These are phyloP conservation scores for Trametes sanguinea DNA, from an alignment of 768 basidiomycete species.

Conservation along the genomic window DNA sequence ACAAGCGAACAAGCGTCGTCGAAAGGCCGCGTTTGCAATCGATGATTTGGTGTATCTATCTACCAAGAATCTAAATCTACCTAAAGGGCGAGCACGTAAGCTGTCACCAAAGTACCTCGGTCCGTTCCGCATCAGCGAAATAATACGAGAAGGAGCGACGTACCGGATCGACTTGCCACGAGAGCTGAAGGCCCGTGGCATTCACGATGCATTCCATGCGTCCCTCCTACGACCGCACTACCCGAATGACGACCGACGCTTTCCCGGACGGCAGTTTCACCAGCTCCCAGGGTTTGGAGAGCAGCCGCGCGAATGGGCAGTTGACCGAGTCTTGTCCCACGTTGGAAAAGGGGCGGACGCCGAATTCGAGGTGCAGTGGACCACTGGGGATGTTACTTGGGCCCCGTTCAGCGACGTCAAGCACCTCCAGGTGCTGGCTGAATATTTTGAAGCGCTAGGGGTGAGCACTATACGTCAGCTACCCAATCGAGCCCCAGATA, in stretches of 20 bases:
- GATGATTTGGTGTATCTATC: too few species aligned
- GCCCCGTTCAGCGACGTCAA: constrained; percentile 1
- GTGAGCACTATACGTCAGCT: not conserved
- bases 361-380: constrained; percentile 19
- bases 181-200: constrained; percentile 27
- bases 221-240: constrained; percentile 32
- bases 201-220: constrained; percentile 40
- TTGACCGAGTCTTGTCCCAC: constrained; percentile 37
- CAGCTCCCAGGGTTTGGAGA: constrained; percentile 39
- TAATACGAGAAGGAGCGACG: too few species aligned
- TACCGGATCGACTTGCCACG: too few species aligned
- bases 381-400: constrained; percentile 22
- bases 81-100: too few species aligned
- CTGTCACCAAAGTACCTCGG: too few species aligned
- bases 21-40: too few species aligned
- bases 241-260: constrained; percentile 36
- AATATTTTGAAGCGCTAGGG: constrained; percentile 18
- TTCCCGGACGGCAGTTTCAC: constrained; percentile 34
- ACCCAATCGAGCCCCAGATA: too few species aligned
- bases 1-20: constrained; percentile 33
- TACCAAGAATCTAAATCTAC: too few species aligned
- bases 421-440: constrained; percentile 15
- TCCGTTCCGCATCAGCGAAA: too few species aligned
- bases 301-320: constrained; percentile 38
- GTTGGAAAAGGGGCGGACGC: not conserved